Conservation (phyloP, 306 rosid genomes). For the Glycine latifolia region DNA sequence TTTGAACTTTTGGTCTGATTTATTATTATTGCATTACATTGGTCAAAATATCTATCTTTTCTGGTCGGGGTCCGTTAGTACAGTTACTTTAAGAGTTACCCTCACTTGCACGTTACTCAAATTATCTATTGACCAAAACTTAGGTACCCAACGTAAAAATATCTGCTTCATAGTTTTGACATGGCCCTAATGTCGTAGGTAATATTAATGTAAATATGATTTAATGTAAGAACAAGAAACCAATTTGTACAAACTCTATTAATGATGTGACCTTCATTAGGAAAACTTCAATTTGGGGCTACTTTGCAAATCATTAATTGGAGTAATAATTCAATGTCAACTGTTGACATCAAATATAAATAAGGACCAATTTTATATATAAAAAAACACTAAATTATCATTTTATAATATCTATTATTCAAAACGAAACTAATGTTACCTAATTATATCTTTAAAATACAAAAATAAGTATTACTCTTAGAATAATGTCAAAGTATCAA, state of each 20-base stretch:
- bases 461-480: no score
- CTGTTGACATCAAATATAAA: no score
- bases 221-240: conserved; percentile 2
- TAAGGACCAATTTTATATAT: background rate
- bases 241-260: conserved; percentile 6
- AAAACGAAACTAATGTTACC: no score
- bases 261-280: background rate
- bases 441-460: no score
- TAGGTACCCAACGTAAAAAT: background rate
- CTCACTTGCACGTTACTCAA: conserved; percentile 44
- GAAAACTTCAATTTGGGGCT: background rate
- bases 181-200: background rate
- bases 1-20: background rate
- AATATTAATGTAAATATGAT: background rate
- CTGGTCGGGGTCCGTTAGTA: background rate
- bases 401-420: background rate
- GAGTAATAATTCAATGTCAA: background rate
- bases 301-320: no score
- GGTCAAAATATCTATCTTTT: background rate
- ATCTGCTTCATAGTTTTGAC: background rate
- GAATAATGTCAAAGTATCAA: no score
- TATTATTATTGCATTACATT: conserved; percentile 1
- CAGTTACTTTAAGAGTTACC: background rate
- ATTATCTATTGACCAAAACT: background rate
- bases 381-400: background rate